Base-by-base conservation (phyloP, 2,329 filamentous ascomycete genomes). In the Colletotrichum sansevieriae region DNA sequence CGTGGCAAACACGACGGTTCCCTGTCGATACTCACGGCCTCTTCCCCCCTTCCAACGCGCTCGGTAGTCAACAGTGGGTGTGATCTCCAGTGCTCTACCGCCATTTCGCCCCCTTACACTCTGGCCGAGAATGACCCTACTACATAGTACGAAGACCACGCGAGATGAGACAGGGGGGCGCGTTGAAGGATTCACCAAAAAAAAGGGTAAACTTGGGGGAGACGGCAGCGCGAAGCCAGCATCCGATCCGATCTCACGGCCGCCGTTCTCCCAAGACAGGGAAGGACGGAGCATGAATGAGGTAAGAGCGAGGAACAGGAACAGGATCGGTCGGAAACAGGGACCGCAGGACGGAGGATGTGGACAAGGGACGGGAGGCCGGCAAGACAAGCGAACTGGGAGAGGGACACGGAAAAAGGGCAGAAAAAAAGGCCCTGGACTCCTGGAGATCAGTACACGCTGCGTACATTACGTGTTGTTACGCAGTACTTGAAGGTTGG, bases 191-290 rank as follows among this genome's bases (percentile, higher is more conserved):
- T 56, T 43, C 54, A 25, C n/a, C n/a, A 56, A 18, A 20, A 12
- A 35, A 39, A 60, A 51, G 10, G 20, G 18, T 12, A 52, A 52
- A 52, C 15, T 9, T 18, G 18, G 29, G 29, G 29, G 29, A 25
- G 25, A 25, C 25, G 25, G 25, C 43, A 49, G 20, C 46, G 10
- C 9, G 9, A n/a, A 41, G 20, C 13, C 54, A 56, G 11, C 54
- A 51, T 3, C 57, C 57, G 49, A 63, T 66, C 49, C 43, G 41
- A 66, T 63, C 58, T 66, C 49, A 25, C 35, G 64, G 41, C 11
- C 20, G 25, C 10, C 20, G 29, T 4, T 29, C 25, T 15, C 18
- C 29, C 20, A 63, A 63, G 63, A 66, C 51, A 62, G 51, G 58
- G 64, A 56, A 41, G 20, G 57, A 39, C 57, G 57, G 56, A 59